Base-by-base conservation (phyloP, 2,329 filamentous ascomycete species). In the Zymoseptoria pseudotritici region DNA sequence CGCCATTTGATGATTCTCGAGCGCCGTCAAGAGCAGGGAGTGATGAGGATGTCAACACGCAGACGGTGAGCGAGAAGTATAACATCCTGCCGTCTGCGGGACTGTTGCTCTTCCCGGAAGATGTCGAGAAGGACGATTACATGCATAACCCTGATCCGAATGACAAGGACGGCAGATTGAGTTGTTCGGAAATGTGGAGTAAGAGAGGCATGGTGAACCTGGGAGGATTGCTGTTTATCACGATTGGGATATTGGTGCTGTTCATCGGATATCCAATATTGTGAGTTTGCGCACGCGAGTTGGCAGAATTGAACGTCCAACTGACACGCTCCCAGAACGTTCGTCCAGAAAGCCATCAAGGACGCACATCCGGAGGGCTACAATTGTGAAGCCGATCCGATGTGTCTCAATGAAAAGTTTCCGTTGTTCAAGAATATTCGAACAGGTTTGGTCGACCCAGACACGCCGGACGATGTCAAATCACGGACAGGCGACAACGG, bases 51-150 rank as follows among this genome's bases (percentile, higher is more conserved):
- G 75, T 88, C 57, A 89, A 88, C 68, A 89, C 86, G 0, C 86
- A 89, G 74, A 89, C 86, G 1, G 86, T 89, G 2, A 84, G 85
- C 17, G 85, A 88, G 69, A 89, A 89, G 72, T 89, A 86, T 73
- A 88, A 88, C 69, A 89, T 90, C 57, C 78, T 83, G 70, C 86
- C 87, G 0, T 86, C 84, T 2, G 83, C 85, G 13, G 85, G 85
- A 5, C 74, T 89, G 56, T 71, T 90, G 50, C 74, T 89, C 20
- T 89, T 86, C 66, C 87, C 86, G 0, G 85, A 89, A 70, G 86
- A 89, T 69, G 83, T 88, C 21, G 87, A 90, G 71, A 88, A 88
- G 67, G 87, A 90, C 69, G 87, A 90, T 69, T 86, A 83, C 64
- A 69, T 90, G 63, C 87, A 90, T 70, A 88, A 89, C 66, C 87